Evolutionary conservation across 148 eudicot species (phyloP).

Genomic region (Nyssa sinensis): DNA sequence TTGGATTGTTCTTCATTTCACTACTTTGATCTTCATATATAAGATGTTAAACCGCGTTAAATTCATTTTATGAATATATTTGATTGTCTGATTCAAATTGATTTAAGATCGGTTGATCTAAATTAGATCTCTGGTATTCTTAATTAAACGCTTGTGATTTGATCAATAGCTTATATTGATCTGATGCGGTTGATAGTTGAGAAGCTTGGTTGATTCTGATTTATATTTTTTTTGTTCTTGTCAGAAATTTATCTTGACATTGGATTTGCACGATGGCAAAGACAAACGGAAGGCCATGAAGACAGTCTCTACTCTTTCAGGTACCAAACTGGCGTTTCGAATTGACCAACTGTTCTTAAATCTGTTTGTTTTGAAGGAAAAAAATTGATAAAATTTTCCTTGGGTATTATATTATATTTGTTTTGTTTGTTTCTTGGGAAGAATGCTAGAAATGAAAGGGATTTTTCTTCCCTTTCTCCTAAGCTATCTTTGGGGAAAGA

Average conservation of each 20-base stretch:
- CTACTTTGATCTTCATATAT: not conserved
- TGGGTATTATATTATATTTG: not conserved
- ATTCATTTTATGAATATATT: not conserved
- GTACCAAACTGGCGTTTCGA: constrained; percentile 25
- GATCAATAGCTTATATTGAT: not conserved
- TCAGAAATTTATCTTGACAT: constrained; percentile 73
- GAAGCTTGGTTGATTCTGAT: not conserved
- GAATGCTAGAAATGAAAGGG: constrained; percentile 10
- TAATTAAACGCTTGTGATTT: not conserved
- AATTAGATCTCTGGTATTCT: not conserved
- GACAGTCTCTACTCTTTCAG: constrained; percentile 66
- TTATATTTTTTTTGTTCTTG: not conserved
- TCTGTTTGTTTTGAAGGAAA: not conserved
- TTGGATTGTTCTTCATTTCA: too few species aligned
- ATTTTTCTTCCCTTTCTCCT: too few species aligned
- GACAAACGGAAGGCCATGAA: constrained; percentile 82
- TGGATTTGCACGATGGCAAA: constrained; percentile 68
- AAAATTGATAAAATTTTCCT: not conserved
- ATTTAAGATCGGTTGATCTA: not conserved
- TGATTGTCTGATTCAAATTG: not conserved
- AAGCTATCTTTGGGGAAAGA: too few species aligned
- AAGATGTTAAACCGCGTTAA: not conserved
- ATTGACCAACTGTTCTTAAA: not conserved
- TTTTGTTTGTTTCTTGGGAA: not conserved
- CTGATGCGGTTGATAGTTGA: not conserved